Evolutionary conservation across 1,139 yeast species (phyloP), one percentile per base, ranked within the genome.

Genomic region (Candida neerlandica): DNA sequence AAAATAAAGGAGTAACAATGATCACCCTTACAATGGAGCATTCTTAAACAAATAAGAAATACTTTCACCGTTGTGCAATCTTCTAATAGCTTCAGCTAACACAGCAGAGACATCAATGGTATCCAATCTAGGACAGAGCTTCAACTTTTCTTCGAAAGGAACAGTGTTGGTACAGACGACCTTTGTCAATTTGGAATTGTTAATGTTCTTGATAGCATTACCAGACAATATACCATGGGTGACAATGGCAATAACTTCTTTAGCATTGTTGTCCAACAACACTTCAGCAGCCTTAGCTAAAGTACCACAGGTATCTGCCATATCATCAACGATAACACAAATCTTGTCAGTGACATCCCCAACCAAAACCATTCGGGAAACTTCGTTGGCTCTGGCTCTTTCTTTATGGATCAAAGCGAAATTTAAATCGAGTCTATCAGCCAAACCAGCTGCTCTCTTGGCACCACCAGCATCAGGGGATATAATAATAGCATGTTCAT

Each of bases 391-490:
- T 65, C 84, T 81, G 44, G 88, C 89, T 67, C 94, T 75, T 69
- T 87, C 95, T 63, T 87, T 87, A 66, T 87, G 95, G 57, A 87
- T 87, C 67, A 87, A 77, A 1, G 94, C 94, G 70, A 87, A 87
- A 59, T 83, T 85, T 55, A 86, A 75, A 59, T 86, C 94, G 57
- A 87, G 72, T 60, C 85, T 82, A 60, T 86, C 95, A 3, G 94
- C 94, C 50, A 86, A 73, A 6, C 88, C 83, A 5, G 94, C 92
- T 37, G 86, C 94, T 63, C 95, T 77, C 65, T 87, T 87, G 23
- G 94, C 94, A 51, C 94, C 94, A 61, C 95, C 95, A 1, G 94
- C 95, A 69, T 87, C 94, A 1, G 94, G 94, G 0, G 92, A 86
- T 10, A 55, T 55, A 52, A 87, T 78, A 49, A 85, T 85, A 35